These are phyloP conservation scores for Spergularia bocconei DNA, from an alignment of 148 eudicot species.

Conservation along the genomic window DNA sequence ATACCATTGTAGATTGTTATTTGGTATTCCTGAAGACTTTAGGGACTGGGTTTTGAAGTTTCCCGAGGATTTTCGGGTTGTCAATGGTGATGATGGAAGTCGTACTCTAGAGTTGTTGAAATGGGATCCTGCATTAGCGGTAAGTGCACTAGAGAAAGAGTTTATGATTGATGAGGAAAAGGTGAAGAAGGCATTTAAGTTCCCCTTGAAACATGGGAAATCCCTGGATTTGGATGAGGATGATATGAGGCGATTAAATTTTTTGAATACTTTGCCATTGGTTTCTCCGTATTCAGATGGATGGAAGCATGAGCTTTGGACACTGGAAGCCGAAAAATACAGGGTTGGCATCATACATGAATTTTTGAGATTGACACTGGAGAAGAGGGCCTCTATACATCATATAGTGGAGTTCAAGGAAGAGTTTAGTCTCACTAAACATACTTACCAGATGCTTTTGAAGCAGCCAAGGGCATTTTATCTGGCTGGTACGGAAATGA, in stretches of 20 bases:
- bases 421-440: slow-evolving; percentile 93
- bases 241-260: slow-evolving; percentile 54
- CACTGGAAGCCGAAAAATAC: slow-evolving; percentile 87
- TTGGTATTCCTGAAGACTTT: slow-evolving; percentile 88
- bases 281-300: slow-evolving; percentile 97
- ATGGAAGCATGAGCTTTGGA: slow-evolving; percentile 67
- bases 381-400: slow-evolving; percentile 93
- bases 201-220: slow-evolving; percentile 70
- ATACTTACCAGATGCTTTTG: slow-evolving; percentile 82
- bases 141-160: slow-evolving; percentile 79
- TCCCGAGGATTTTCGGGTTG: slow-evolving; percentile 58
- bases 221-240: slow-evolving; percentile 63
- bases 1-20: slow-evolving; percentile 63
- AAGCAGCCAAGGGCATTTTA: slow-evolving; percentile 86
- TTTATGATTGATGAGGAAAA: slow-evolving; percentile 78
- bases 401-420: slow-evolving; percentile 98
- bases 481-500: slow-evolving; percentile 97
- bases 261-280: slow-evolving; percentile 83
- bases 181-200: slow-evolving; percentile 65
- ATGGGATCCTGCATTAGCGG: slow-evolving; percentile 78
- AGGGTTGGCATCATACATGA: slow-evolving; percentile 86
- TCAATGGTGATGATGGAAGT: slow-evolving; percentile 55
- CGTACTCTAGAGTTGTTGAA: slow-evolving; percentile 61
- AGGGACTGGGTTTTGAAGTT: slow-evolving; percentile 69
- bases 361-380: slow-evolving; percentile 93